Conservation (phyloP, 305 asterid species). For the Fraxinus nigra region DNA sequence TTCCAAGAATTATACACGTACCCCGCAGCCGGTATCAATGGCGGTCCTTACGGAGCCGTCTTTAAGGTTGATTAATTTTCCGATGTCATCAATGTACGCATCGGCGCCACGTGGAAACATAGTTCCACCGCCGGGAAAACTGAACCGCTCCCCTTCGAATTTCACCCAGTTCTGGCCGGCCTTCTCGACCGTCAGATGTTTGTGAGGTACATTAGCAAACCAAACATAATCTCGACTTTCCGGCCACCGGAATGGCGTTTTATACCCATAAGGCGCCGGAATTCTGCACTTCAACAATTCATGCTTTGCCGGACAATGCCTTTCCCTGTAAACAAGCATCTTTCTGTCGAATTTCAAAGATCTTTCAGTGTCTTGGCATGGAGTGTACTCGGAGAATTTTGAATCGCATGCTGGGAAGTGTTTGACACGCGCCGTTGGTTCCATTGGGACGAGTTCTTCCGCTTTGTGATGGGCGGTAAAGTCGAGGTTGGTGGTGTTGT, state of each 20-base stretch:
- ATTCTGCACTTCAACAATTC: conserved; percentile 67
- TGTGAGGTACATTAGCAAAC: conserved; percentile 95
- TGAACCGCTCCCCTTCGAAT: conserved; percentile 79
- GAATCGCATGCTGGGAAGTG: conserved; percentile 58
- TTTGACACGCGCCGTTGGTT: conserved; percentile 45
- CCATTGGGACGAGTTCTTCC: conserved; percentile 37
- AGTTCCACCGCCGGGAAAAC: conserved; percentile 93
- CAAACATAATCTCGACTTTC: conserved; percentile 71
- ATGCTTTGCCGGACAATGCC: conserved; percentile 73
- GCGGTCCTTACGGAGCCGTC: conserved; percentile 84
- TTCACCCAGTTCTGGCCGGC: conserved; percentile 98
- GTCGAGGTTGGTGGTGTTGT: conserved; percentile 38
- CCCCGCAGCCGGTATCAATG: conserved; percentile 98
- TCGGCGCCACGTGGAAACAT: conserved; percentile 96
- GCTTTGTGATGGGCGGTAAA: conserved; percentile 76
- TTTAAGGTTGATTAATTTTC: conserved; percentile 58
- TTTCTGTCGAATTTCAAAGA: conserved; percentile 62
- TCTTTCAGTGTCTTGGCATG: conserved; percentile 68
- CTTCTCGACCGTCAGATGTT: conserved; percentile 90
- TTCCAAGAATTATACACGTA: conserved; percentile 22
- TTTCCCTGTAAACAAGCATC: conserved; percentile 63
- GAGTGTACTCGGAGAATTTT: conserved; percentile 75
- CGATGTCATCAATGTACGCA: conserved; percentile 84
- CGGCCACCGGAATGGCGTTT: conserved; percentile 85
- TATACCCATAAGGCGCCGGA: conserved; percentile 85